Conservation (phyloP, 495 filamentous ascomycete species). For the Aspergillus baeticus region DNA sequence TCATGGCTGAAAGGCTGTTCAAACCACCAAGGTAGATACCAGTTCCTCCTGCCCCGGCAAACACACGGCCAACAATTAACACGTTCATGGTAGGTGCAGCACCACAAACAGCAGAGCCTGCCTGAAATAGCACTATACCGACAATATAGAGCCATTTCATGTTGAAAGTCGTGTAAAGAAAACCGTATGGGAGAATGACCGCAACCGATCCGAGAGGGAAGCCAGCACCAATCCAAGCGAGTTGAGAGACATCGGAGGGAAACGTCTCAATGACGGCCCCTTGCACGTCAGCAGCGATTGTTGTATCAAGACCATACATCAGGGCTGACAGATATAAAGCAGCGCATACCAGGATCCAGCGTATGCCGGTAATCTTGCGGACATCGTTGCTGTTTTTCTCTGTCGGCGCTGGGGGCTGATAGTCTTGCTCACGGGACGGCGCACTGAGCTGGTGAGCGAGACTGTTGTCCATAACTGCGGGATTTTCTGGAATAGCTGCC, state of each 20-base stretch:
- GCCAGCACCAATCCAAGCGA: slow-evolving; percentile 25
- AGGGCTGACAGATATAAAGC: slow-evolving; percentile 24
- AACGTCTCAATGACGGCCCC: slow-evolving; percentile 23
- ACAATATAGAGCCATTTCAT: slow-evolving; percentile 51
- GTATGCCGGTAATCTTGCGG: too few species aligned
- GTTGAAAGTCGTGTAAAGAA: slow-evolving; percentile 46
- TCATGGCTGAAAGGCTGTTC: slow-evolving; percentile 42
- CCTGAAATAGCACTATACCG: slow-evolving; percentile 44
- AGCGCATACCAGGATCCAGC: slow-evolving; percentile 20
- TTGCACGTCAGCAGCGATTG: slow-evolving; percentile 42
- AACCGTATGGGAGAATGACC: slow-evolving; percentile 24
- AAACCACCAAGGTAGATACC: slow-evolving; percentile 54
- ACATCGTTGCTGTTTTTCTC: too few species aligned
- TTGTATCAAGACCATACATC: slow-evolving; percentile 39
- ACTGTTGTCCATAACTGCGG: too few species aligned
- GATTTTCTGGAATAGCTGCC: too few species aligned
- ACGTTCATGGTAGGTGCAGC: slow-evolving; percentile 47
- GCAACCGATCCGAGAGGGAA: slow-evolving; percentile 23
- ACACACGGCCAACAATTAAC: slow-evolving; percentile 46
- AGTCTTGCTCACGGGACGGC: too few species aligned
- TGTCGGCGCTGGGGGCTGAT: too few species aligned
- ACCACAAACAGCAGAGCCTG: slow-evolving; percentile 49
- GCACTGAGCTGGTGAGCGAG: too few species aligned
- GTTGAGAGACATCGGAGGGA: slow-evolving; percentile 16
- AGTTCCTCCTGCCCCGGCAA: slow-evolving; percentile 37